These are phyloP conservation scores for Straminergon stramineum DNA, from an alignment of 225 moss, liverwort and hornwort genomes.

Conservation along the genomic window DNA sequence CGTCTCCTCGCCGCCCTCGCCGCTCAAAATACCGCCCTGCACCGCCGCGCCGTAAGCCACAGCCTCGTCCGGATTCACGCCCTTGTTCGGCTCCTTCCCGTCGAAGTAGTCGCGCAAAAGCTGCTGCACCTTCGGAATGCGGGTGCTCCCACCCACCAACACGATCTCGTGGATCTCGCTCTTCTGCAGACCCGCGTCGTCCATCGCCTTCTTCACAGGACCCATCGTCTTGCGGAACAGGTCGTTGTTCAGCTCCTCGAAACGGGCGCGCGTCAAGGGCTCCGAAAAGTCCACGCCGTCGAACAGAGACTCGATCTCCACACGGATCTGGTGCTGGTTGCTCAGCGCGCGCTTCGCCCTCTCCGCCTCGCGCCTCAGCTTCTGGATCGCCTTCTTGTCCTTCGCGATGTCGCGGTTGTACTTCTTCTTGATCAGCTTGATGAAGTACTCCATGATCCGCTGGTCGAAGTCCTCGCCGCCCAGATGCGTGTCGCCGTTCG, in stretches of 20 bases:
- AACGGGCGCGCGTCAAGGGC: neutral
- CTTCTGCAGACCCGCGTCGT: conserved; percentile 1
- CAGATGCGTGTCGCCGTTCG: neutral
- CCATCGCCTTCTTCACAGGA: conserved; percentile 2
- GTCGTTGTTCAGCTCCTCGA: conserved; percentile 3
- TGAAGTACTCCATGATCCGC: conserved; percentile 1
- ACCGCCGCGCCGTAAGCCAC: neutral
- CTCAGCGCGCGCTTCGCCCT: neutral
- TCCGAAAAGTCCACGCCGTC: neutral
- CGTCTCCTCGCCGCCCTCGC: neutral
- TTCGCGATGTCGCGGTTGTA: neutral
- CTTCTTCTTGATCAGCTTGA: conserved; percentile 4
- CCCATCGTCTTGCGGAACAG: neutral
- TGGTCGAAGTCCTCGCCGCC: neutral
- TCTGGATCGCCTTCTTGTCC: neutral
- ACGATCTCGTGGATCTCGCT: conserved; percentile 4
- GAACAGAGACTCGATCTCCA: neutral
- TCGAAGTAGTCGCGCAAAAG: neutral
- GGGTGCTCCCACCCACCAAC: neutral
- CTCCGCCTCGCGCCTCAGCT: neutral
- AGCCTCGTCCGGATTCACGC: neutral
- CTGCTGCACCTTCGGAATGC: conserved; percentile 2
- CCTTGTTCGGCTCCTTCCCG: conserved; percentile 4
- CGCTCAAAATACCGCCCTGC: neutral
- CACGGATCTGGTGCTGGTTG: neutral